phyloP scores from a whole-genome alignment of 352 stramenopile genomes.

The Globisporangium emineosum region DNA sequence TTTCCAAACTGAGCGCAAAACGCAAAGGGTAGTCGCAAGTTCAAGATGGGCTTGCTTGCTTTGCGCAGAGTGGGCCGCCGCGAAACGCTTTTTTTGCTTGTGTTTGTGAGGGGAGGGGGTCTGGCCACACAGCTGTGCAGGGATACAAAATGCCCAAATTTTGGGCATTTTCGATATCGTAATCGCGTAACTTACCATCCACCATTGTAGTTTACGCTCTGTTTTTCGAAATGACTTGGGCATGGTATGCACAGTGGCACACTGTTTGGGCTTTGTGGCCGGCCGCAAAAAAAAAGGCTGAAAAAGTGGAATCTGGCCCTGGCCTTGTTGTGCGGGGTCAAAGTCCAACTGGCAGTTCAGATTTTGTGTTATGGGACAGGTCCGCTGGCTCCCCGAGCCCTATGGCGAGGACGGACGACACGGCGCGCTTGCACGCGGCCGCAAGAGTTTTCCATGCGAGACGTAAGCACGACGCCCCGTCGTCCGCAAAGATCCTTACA shows the following conservation, averaged over 20 bases:
- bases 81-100: slow-evolving; percentile 1
- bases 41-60: slow-evolving; percentile 23
- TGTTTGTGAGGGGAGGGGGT: neutral
- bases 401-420: neutral
- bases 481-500: neutral
- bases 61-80: neutral
- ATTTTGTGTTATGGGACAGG: neutral
- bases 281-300: neutral
- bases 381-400: neutral
- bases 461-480: slow-evolving; percentile 3
- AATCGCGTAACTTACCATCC: slow-evolving; percentile 21
- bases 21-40: slow-evolving; percentile 8
- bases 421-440: neutral
- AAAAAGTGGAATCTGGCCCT: slow-evolving; percentile 1
- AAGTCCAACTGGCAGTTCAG: neutral
- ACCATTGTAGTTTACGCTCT: slow-evolving; percentile 8
- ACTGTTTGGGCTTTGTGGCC: neutral
- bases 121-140: neutral
- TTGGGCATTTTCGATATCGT: neutral
- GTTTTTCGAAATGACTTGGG: neutral
- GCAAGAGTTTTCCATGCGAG: neutral
- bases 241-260: neutral
- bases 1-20: slow-evolving; percentile 57
- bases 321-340: neutral
- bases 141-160: slow-evolving; percentile 17